Base-by-base conservation (phyloP, 1,284 basidiomycete species). In the Leucoagaricus sp. region DNA sequence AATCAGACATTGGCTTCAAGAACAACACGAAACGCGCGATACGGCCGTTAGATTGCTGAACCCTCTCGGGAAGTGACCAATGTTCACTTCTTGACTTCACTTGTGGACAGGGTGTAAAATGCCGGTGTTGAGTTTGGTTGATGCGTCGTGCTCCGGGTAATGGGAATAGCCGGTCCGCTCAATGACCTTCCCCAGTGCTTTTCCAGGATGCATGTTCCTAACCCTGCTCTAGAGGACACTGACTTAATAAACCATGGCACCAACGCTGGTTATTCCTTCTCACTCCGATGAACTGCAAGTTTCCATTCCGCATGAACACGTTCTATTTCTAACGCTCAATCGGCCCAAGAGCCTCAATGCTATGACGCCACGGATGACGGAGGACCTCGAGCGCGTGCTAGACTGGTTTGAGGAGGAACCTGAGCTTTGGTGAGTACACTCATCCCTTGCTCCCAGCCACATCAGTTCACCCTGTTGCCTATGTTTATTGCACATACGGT, bases 351-450 rank as follows among this genome's bases (percentile, higher is more conserved):
- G 79, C 19, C 80, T 91, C 63, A 94, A 94, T 64, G 86, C 91
- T 0, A 83, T 94, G 78, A 84, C 84, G 0, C 79, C 80, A 6
- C 72, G 72, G 12, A 83, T 94, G 76, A 69, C 76, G 26, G 63
- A 69, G 0, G 88, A 90, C 67, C 68, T 93, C 33, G 72, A 76
- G 51, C 65, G 61, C 1, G 67, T 89, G 1, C 72, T 94, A 40
- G 79, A 86, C 59, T 94, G 91, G 89, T 92, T 92, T 64, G 89
- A 94, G 63, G 71, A 80, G 2, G 86, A 93, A 58, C 80, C 85
- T 2, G 74, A 76, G 31, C 71, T 94, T 4, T 94, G 92, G 91
- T 89, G 62, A 29, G 76, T 72, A 45, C 17, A 21, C 13, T 29
- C 17, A 52, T 38, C 17, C 36, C 36, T n/a, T 38, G 13, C 15